Evolutionary conservation across 768 basidiomycete species (phyloP).

Genomic region (Cystoderma amianthinum): DNA sequence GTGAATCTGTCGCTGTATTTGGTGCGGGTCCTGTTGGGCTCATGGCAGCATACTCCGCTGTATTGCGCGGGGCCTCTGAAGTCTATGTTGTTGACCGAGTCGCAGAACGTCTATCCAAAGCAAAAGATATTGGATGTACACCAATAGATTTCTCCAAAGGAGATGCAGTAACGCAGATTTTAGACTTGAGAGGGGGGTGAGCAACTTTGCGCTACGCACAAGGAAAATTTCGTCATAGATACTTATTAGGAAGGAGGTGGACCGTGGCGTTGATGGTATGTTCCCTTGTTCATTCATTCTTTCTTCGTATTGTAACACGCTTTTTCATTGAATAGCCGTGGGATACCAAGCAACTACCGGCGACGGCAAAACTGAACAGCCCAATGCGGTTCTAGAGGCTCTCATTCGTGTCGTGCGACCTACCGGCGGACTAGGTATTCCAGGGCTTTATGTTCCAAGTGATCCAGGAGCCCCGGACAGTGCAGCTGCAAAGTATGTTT

Average conservation of each 20-base stretch:
- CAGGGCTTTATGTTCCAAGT: constrained; percentile 48
- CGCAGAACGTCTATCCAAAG: constrained; percentile 43
- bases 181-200: constrained; percentile 34
- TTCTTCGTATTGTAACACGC: neutral
- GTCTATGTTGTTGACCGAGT: constrained; percentile 54
- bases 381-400: constrained; percentile 44
- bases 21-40: constrained; percentile 49
- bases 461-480: constrained; percentile 51
- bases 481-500: constrained; percentile 37
- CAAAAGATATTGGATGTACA: constrained; percentile 42
- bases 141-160: constrained; percentile 40
- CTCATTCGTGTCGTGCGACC: constrained; percentile 46
- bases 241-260: constrained; percentile 35
- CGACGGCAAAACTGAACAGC: constrained; percentile 50
- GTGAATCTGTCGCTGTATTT: constrained; percentile 46
- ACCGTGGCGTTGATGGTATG: constrained; percentile 42
- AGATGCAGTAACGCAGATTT: constrained; percentile 44
- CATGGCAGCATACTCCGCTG: constrained; percentile 52
- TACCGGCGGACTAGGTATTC: constrained; percentile 52
- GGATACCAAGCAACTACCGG: constrained; percentile 49
- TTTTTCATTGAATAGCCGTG: constrained; percentile 24
- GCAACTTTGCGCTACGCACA: constrained; percentile 6
- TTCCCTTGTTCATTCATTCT: neutral
- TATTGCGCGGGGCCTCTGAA: constrained; percentile 41
- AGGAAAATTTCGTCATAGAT: neutral